Evolutionary conservation across 768 basidiomycete genomes (phyloP), one percentile per base, ranked within the genome.

Genomic region (Trametopsis cervina): DNA sequence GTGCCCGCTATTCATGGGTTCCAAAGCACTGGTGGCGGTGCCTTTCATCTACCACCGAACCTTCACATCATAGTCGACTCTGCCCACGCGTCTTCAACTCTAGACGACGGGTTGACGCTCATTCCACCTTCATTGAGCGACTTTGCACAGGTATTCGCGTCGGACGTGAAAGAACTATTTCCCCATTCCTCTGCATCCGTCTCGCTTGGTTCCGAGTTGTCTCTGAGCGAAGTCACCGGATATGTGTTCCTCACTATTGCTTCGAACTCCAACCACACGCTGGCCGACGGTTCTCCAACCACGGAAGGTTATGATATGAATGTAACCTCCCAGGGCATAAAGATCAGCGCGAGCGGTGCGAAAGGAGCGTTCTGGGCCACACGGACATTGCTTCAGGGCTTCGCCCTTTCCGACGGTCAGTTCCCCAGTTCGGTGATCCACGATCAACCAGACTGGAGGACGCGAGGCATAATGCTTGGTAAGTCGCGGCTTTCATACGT

Each of bases 361-460:
- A 59, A 57, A 26, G 61, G 60, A 29, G 56, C 47, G 4, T 63
- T 60, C 47, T 63, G 61, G 60, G 61, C 45, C 6, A 60, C 61
- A 17, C 53, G 61, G 10, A 61, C 61, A 6, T 41, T 63, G 27
- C 51, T 63, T 11, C 61, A 63, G 46, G 60, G 56, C 11, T 48
- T 60, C 26, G 51, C 55, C 27, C 47, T 61, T 40, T 37, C 38
- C 33, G 46, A 53, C 22, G 57, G 57, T 6, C 40, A 35, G 33
- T 61, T 63, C 47, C 61, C 60, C 21, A 38, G 44, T 9, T 57
- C 55, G 17, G 49, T 40, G 25, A 50, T 61, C 9, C 36, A 40
- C 15, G 61, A 61, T 46, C 52, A 56, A 40, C 61, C 61, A 4
- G 57, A 60, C 49, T 61, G 58, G 58, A 35, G 27, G 11, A 60